These are phyloP conservation scores for Sanghuangporus weigelae DNA, from an alignment of 1,284 basidiomycete species.

Conservation along the genomic window DNA sequence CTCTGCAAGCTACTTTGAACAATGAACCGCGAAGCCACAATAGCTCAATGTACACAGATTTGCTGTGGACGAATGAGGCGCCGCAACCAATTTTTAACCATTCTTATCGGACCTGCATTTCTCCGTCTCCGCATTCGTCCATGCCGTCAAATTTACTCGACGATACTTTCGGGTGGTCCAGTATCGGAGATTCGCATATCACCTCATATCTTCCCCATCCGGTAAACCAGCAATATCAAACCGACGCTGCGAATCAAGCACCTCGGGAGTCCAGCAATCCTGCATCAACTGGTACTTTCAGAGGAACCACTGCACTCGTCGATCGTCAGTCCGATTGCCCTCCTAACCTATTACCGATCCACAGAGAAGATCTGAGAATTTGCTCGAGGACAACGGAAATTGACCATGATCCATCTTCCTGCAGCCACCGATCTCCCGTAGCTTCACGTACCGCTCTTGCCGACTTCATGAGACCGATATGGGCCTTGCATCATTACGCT, in stretches of 20 bases:
- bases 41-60: not conserved
- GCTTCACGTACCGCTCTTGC: not conserved
- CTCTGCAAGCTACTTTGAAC: not conserved
- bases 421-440: not conserved
- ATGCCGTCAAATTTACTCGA: not conserved
- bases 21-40: not conserved
- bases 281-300: not conserved
- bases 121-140: constrained; percentile 1
- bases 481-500: not conserved
- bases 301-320: not conserved
- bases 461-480: not conserved
- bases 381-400: not conserved
- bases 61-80: not conserved
- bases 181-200: not conserved
- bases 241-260: not conserved
- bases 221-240: not conserved
- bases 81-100: not conserved
- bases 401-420: not conserved
- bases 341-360: not conserved
- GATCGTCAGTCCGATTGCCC: not conserved
- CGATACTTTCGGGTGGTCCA: not conserved
- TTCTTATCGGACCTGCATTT: not conserved
- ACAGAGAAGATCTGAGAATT: not conserved
- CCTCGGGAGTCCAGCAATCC: not conserved
- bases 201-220: not conserved